Evolutionary conservation across 1,139 yeast species (phyloP).

Genomic region (Pichiaceae sp.): DNA sequence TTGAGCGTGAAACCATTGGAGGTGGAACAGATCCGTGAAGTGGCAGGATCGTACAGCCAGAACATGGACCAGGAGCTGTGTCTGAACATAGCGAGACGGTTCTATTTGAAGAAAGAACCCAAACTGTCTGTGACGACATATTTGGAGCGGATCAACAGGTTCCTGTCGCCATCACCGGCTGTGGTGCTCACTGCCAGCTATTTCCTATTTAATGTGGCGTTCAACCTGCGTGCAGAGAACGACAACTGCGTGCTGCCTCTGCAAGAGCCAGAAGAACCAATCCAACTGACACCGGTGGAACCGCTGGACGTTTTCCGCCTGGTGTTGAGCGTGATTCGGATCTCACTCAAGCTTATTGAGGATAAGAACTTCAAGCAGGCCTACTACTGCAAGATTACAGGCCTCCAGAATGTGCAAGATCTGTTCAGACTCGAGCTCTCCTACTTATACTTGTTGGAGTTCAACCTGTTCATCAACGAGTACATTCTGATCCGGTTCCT

Average conservation of each 20-base stretch:
- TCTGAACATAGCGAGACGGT: constrained; percentile 15
- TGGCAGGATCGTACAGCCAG: constrained; percentile 9
- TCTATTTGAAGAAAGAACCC: constrained; percentile 23
- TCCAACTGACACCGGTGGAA: constrained; percentile 10
- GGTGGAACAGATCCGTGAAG: constrained; percentile 3
- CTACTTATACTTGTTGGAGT: constrained; percentile 23
- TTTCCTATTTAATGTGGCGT: constrained; percentile 20
- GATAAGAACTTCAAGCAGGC: constrained; percentile 25
- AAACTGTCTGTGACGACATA: constrained; percentile 18
- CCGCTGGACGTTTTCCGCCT: constrained; percentile 22
- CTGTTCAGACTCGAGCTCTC: constrained; percentile 22
- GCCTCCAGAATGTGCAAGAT: constrained; percentile 22
- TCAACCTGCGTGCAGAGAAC: constrained; percentile 15
- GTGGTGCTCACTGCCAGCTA: constrained; percentile 22
- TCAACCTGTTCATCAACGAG: constrained; percentile 23
- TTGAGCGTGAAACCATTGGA: constrained; percentile 1
- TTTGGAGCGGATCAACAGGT: constrained; percentile 22
- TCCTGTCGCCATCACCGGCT: constrained; percentile 21
- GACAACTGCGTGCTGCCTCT: constrained; percentile 8
- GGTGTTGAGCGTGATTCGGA: constrained; percentile 19
- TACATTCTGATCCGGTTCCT: constrained; percentile 16
- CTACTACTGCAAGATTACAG: constrained; percentile 25
- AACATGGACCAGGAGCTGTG: constrained; percentile 7
- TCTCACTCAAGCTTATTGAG: constrained; percentile 24
- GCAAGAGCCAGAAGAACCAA: constrained; percentile 4